Conservation (phyloP, 129 eudicot genomes). For the Pittosporum tobira region DNA sequence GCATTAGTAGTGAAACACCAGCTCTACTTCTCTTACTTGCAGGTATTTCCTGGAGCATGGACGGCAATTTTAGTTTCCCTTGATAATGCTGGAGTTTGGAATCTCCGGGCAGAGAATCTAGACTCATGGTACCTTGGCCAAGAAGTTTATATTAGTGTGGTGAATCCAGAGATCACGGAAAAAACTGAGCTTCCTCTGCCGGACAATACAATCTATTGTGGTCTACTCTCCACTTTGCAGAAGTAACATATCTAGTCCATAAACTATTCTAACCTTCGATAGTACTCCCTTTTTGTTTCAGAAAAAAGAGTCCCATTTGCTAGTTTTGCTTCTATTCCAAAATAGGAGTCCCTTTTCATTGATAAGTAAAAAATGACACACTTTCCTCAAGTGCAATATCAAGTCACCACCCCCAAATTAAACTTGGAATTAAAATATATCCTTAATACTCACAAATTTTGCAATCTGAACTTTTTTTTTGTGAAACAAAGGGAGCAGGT, state of each 20-base stretch:
- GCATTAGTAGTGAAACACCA: neutral
- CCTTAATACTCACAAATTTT: too few relatives aligned
- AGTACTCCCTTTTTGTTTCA: too few relatives aligned
- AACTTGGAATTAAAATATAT: too few relatives aligned
- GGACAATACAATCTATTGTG: conserved; percentile 71
- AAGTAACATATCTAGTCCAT: conserved; percentile 47
- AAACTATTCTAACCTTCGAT: neutral
- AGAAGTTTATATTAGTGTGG: conserved; percentile 78
- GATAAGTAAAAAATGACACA: too few relatives aligned
- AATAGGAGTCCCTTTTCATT: too few relatives aligned
- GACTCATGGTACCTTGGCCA: conserved; percentile 97
- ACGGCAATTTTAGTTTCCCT: conserved; percentile 80
- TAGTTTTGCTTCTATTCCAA: too few relatives aligned
- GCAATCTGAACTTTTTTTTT: too few relatives aligned
- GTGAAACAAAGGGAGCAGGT: too few relatives aligned
- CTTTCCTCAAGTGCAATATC: too few relatives aligned
- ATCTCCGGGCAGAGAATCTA: conserved; percentile 78
- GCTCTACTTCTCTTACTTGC: conserved; percentile 8
- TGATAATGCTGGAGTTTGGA: conserved; percentile 92
- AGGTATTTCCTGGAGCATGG: conserved; percentile 98
- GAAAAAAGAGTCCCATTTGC: too few relatives aligned
- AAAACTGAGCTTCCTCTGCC: conserved; percentile 61
- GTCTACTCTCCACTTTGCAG: conserved; percentile 66
- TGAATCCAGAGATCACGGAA: conserved; percentile 68
- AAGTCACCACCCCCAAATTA: too few relatives aligned